phyloP scores from a whole-genome alignment of 2,329 filamentous ascomycete species.

The Arthroderma sp. region DNA sequence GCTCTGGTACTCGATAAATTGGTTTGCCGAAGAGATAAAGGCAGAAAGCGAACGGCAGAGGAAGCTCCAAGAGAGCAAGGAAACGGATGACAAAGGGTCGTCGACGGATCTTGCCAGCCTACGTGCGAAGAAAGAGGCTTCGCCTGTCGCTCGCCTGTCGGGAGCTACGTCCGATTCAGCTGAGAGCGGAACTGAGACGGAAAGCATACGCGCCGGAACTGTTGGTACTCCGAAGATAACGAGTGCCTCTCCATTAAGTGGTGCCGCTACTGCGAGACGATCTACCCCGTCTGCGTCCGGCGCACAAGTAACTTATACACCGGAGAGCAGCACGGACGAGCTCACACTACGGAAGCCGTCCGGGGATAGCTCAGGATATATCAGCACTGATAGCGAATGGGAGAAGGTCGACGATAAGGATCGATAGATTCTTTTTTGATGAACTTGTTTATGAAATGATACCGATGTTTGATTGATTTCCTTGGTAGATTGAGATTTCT shows the following conservation, averaged over 20 bases:
- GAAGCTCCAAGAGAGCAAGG: conserved; percentile 35
- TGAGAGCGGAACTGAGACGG: conserved; percentile 37
- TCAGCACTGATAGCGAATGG: conserved; percentile 92
- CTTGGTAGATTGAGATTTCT: conserved; percentile 4
- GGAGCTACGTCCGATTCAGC: conserved; percentile 25
- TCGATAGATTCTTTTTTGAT: conserved; percentile 17
- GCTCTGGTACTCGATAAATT: conserved; percentile 92
- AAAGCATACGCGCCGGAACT: conserved; percentile 19
- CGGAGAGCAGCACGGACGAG: conserved; percentile 17
- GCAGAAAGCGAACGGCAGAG: conserved; percentile 33
- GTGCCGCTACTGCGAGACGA: conserved; percentile 6
- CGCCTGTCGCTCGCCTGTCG: conserved; percentile 1
- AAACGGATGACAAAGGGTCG: conserved; percentile 22
- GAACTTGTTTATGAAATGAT: not conserved
- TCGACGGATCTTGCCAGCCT: conserved; percentile 1
- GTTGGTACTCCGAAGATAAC: conserved; percentile 5
- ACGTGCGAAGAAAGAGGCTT: conserved; percentile 14
- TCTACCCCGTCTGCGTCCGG: conserved; percentile 35
- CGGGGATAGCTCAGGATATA: conserved; percentile 41
- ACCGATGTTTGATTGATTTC: conserved; percentile 7
- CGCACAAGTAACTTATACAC: not conserved
- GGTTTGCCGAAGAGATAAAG: conserved; percentile 65
- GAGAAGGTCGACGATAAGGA: conserved; percentile 78
- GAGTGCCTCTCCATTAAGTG: not conserved
- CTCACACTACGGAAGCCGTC: conserved; percentile 32